A percentile compares a stretch with the other conserved stretches of the same genome.
Conservation (phyloP, 495 filamentous ascomycete genomes). For the Penicillium macrosclerotiorum region DNA sequence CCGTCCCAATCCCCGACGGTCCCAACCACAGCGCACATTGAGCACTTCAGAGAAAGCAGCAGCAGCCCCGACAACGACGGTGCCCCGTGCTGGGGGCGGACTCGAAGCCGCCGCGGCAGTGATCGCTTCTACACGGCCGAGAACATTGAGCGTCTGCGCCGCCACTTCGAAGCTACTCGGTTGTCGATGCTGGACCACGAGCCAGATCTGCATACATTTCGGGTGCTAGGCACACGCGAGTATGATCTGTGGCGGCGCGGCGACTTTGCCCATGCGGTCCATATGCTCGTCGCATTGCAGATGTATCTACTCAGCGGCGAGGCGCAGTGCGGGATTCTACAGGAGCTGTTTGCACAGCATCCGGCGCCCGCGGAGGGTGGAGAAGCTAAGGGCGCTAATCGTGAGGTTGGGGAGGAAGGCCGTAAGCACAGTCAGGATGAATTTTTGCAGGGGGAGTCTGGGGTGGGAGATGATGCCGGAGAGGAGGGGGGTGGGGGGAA, state of each 20-base stretch:
- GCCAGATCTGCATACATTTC: conserved; percentile 16
- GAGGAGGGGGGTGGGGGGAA: no score
- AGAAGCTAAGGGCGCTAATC: neutral
- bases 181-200: conserved; percentile 18
- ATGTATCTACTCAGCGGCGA: conserved; percentile 32
- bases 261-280: conserved; percentile 19
- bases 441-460: conserved; percentile 3
- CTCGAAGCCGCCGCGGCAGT: neutral
- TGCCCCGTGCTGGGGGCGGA: no score
- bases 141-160: conserved; percentile 22
- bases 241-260: conserved; percentile 28
- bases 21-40: neutral
- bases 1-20: neutral
- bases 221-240: conserved; percentile 24
- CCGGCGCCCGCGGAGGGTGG: conserved; percentile 7
- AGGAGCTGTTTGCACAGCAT: conserved; percentile 19
- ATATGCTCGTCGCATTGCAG: conserved; percentile 18
- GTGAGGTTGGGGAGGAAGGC: conserved; percentile 1
- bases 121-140: conserved; percentile 18
- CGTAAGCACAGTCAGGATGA: no score
- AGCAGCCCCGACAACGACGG: neutral
- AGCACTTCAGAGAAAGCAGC: neutral
- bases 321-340: conserved; percentile 25
- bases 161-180: conserved; percentile 16
- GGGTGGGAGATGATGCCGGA: no score